A percentile compares a stretch with the other conserved stretches of the same genome.
Evolutionary conservation across 2,329 filamentous ascomycete species (phyloP).

Genomic region (Aspergillus alliaceus): DNA sequence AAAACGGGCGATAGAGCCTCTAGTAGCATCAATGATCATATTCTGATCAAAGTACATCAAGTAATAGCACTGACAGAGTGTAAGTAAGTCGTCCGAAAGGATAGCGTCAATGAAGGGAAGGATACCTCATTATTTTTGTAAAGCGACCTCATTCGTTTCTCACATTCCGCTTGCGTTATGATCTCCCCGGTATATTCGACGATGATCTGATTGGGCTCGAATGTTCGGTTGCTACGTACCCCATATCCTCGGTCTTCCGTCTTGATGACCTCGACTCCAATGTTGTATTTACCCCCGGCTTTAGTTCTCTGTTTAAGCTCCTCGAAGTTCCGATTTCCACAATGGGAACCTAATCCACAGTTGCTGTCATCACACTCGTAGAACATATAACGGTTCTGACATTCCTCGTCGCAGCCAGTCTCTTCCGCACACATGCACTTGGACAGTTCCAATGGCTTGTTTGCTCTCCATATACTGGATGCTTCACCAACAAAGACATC

Average conservation of each 20-base stretch:
- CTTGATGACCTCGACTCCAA: conserved; percentile 93
- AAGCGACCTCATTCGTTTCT: conserved; percentile 85
- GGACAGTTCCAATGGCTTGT: conserved; percentile 70
- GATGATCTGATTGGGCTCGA: conserved; percentile 88
- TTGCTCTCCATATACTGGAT: conserved; percentile 76
- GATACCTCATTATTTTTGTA: conserved; percentile 92
- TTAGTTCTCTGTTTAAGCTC: conserved; percentile 73
- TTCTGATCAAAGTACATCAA: conserved; percentile 98
- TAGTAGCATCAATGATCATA: conserved; percentile 97
- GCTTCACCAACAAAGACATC: conserved; percentile 90
- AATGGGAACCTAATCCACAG: conserved; percentile 76
- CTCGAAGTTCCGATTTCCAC: conserved; percentile 85
- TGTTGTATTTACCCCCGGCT: conserved; percentile 79
- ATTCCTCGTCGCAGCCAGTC: conserved; percentile 81
- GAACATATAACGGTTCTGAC: conserved; percentile 93
- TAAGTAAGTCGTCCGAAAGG: conserved; percentile 12
- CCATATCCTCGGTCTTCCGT: conserved; percentile 86
- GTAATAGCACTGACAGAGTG: conserved; percentile 77
- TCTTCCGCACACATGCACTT: conserved; percentile 76
- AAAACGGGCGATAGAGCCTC: conserved; percentile 93
- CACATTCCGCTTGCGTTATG: conserved; percentile 90
- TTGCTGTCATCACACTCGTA: conserved; percentile 94
- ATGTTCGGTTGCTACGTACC: conserved; percentile 85
- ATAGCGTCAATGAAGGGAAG: conserved; percentile 5
- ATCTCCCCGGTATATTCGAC: conserved; percentile 98